Evolutionary conservation across 2,329 filamentous ascomycete genomes (phyloP).

Genomic region (Emmonsia crescens): DNA sequence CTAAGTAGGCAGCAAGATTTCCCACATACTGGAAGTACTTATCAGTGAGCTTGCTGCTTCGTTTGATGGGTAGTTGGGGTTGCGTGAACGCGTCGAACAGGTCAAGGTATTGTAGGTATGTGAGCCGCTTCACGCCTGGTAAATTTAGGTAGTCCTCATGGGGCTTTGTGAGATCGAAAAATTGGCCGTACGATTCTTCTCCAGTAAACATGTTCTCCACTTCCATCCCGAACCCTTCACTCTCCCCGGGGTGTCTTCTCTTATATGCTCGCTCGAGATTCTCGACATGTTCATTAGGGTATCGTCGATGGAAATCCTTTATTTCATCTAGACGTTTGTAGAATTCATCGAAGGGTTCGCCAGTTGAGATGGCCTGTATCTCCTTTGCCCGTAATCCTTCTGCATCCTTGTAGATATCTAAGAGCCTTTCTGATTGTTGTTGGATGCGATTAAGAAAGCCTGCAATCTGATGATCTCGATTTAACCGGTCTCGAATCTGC

Average conservation of each 20-base stretch:
- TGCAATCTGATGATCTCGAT: conserved; percentile 83
- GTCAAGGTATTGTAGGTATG: conserved; percentile 88
- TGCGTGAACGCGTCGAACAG: conserved; percentile 76
- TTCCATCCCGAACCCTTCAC: conserved; percentile 52
- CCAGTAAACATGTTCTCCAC: conserved; percentile 91
- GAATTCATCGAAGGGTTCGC: conserved; percentile 83
- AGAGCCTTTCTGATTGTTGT: conserved; percentile 66
- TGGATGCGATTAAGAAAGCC: conserved; percentile 82
- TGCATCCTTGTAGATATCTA: conserved; percentile 74
- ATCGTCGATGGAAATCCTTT: conserved; percentile 78
- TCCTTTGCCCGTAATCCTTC: conserved; percentile 63
- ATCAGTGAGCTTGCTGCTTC: conserved; percentile 78
- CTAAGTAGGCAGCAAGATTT: conserved; percentile 69
- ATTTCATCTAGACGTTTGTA: conserved; percentile 73
- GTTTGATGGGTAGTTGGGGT: conserved; percentile 62
- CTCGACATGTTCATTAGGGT: conserved; percentile 90
- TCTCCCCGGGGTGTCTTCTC: conserved; percentile 53
- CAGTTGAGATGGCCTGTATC: conserved; percentile 70
- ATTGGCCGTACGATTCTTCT: conserved; percentile 87
- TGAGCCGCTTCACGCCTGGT: conserved; percentile 70
- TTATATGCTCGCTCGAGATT: conserved; percentile 92
- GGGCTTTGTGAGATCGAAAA: conserved; percentile 72
- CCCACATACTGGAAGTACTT: conserved; percentile 85
- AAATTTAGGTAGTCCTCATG: conserved; percentile 90
- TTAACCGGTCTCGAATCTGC: conserved; percentile 77